Evolutionary conservation across 179 eudicot genomes (phyloP), one percentile per base, ranked within the genome.

Genomic region (Corrigiola litoralis): DNA sequence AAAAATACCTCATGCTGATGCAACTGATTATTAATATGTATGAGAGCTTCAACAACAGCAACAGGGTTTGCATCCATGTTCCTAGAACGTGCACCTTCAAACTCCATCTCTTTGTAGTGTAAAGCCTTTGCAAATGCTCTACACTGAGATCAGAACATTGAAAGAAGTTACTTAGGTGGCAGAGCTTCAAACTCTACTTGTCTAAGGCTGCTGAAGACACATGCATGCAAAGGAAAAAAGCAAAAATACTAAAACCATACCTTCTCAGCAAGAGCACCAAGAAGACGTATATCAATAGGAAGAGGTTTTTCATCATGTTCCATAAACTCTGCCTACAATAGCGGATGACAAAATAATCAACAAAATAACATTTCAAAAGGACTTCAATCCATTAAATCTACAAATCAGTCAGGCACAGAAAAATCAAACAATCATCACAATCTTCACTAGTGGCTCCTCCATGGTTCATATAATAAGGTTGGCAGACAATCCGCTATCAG

Each of bases 241-340:
- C 42, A 29, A 18, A 4, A 28, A 31, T 12, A 20, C 71, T 54
- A 58, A 73, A 50, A 40, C 16, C 5, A 28, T 67, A 91, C 99
- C 96, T 91, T 95, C 63, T 95, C 97, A 25, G 99, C 99, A 73
- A 91, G 96, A 74, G 97, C 97, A 56, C 99, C 99, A 75, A 95
- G 96, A 31, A 95, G 89, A 58, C 99, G 99, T 37, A 91, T 95
- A 73, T 95, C 99, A 67, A 95, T 95, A 48, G 97, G 99, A 77
- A 91, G 97, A 72, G 92, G 96, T 65, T 81, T 88, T 69, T 91
- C 99, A 69, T 88, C 97, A 83, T 95, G 99, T 77, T 95, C 99
- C 99, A 91, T 95, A 63, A 95, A 95, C 76, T 95, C 99, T 10
- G 99, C 97, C 99, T 95, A 79, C 27, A 72, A 75, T 69, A 21